phyloP scores from a whole-genome alignment of 768 basidiomycete species.

The Lyophyllum decastes region DNA sequence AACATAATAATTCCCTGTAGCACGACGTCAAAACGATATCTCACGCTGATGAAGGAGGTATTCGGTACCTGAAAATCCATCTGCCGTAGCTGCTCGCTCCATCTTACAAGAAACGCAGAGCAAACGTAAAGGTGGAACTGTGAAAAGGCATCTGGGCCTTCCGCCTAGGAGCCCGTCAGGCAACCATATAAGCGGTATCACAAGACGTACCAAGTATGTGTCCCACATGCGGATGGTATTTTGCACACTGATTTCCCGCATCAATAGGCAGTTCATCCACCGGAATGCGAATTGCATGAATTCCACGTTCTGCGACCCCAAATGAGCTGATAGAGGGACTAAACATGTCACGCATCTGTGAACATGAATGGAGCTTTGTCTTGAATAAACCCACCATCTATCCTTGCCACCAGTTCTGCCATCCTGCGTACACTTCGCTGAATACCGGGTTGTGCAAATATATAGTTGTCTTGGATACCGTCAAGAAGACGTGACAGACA shows the following conservation, averaged over 20 bases:
- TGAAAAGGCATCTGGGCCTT: slow-evolving; percentile 97
- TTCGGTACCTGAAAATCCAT: slow-evolving; percentile 95
- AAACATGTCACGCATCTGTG: slow-evolving; percentile 3
- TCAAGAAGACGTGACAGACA: slow-evolving; percentile 93
- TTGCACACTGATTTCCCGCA: slow-evolving; percentile 96
- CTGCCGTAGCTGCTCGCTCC: slow-evolving; percentile 89
- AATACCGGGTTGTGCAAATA: slow-evolving; percentile 94
- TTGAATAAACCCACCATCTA: slow-evolving; percentile 61
- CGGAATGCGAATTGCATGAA: slow-evolving; percentile 99
- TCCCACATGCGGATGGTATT: slow-evolving; percentile 99
- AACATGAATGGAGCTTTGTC: neutral
- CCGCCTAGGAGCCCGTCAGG: slow-evolving; percentile 60
- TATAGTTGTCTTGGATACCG: slow-evolving; percentile 99
- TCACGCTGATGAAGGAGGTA: neutral
- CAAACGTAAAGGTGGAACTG: slow-evolving; percentile 99
- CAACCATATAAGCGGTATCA: neutral
- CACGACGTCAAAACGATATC: slow-evolving; percentile 1
- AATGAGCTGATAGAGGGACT: slow-evolving; percentile 88
- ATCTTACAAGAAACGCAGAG: slow-evolving; percentile 93
- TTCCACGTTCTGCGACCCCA: slow-evolving; percentile 90
- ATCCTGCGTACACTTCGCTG: slow-evolving; percentile 91
- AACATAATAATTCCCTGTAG: slow-evolving; percentile 97
- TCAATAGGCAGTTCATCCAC: slow-evolving; percentile 99
- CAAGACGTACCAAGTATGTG: slow-evolving; percentile 82
- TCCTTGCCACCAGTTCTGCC: slow-evolving; percentile 89